Conservation (phyloP, 176 grass and related monocot genomes). For the Alopecurus myosuroides region DNA sequence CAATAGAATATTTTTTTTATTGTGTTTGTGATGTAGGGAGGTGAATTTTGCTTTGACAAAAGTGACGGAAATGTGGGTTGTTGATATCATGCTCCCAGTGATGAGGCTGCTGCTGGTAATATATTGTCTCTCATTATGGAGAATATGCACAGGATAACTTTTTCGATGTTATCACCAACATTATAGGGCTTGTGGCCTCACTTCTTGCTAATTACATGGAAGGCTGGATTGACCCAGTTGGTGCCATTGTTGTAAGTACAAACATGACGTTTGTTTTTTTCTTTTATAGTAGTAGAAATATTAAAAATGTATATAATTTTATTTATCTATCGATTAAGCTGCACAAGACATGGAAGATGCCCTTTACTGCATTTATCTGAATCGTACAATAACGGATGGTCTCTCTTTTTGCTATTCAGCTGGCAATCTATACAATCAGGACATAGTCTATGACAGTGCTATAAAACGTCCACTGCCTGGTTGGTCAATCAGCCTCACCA, state of each 20-base stretch:
- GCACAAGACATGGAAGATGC: neutral
- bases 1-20: neutral
- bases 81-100: slow-evolving; percentile 63
- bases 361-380: neutral
- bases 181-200: slow-evolving; percentile 54
- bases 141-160: slow-evolving; percentile 67
- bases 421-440: slow-evolving; percentile 71
- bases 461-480: slow-evolving; percentile 73
- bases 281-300: neutral
- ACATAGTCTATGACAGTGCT: slow-evolving; percentile 75
- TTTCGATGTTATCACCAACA: slow-evolving; percentile 67
- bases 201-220: slow-evolving; percentile 55
- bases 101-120: slow-evolving; percentile 61
- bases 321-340: neutral
- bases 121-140: slow-evolving; percentile 66
- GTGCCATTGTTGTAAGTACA: slow-evolving; percentile 72
- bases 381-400: neutral
- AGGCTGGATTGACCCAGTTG: slow-evolving; percentile 52
- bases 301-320: neutral
- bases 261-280: neutral
- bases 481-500: slow-evolving; percentile 59
- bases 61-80: slow-evolving; percentile 55
- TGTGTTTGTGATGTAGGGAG: slow-evolving; percentile 14
- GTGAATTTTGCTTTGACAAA: slow-evolving; percentile 62
- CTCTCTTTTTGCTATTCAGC: neutral